Evolutionary conservation across 495 filamentous ascomycete genomes (phyloP).

Genomic region (Neurospora intermedia): DNA sequence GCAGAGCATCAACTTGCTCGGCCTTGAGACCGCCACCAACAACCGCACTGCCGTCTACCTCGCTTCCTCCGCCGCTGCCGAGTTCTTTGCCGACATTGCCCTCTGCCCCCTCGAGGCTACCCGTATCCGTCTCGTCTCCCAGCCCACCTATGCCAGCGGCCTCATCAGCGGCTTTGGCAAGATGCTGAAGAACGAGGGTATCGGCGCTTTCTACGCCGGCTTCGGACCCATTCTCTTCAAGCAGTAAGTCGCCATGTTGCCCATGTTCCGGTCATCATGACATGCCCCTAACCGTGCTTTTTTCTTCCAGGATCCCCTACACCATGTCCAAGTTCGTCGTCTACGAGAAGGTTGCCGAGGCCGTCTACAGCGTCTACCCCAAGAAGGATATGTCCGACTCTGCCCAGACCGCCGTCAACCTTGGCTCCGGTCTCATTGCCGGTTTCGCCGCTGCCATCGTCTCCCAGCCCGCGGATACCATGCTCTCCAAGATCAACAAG

Average conservation of each 20-base stretch:
- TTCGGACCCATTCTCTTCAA: slow-evolving; percentile 93
- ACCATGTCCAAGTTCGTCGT: slow-evolving; percentile 99
- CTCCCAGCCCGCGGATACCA: slow-evolving; percentile 97
- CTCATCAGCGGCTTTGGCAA: slow-evolving; percentile 74
- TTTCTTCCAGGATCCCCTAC: slow-evolving; percentile 71
- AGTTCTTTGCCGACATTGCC: slow-evolving; percentile 91
- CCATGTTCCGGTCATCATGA: not conserved
- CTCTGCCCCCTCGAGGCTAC: slow-evolving; percentile 92
- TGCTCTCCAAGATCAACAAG: slow-evolving; percentile 99
- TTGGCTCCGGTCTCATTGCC: slow-evolving; percentile 90
- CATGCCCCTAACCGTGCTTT: slow-evolving; percentile 4
- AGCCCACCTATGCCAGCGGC: slow-evolving; percentile 77
- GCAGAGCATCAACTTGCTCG: slow-evolving; percentile 73
- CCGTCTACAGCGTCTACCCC: slow-evolving; percentile 59
- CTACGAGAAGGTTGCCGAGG: slow-evolving; percentile 91
- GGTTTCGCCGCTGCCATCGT: slow-evolving; percentile 96
- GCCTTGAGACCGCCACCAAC: slow-evolving; percentile 68
- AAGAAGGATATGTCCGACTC: slow-evolving; percentile 64
- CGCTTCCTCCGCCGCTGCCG: slow-evolving; percentile 69
- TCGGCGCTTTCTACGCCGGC: slow-evolving; percentile 87
- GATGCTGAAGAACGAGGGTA: slow-evolving; percentile 75
- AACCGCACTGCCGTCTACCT: slow-evolving; percentile 87
- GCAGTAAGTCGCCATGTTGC: slow-evolving; percentile 53
- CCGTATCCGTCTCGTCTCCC: slow-evolving; percentile 87
- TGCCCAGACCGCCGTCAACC: slow-evolving; percentile 80